Conservation (phyloP, 148 eudicot genomes). For the Vaccinium darrowii region DNA sequence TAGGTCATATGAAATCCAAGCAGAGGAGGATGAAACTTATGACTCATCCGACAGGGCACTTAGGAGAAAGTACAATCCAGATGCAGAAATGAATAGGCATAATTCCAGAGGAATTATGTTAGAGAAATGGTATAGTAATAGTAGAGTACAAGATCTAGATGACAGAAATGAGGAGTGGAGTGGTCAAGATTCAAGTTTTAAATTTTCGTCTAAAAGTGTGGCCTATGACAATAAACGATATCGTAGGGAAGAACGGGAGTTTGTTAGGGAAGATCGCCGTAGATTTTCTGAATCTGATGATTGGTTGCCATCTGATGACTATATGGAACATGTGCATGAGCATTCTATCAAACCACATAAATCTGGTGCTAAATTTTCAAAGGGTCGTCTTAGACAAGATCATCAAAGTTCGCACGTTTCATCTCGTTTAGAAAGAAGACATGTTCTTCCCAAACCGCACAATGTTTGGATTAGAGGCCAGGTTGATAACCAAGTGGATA, state of each 20-base stretch:
- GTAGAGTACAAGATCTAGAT: constrained; percentile 14
- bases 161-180: constrained; percentile 29
- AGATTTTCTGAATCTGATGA: constrained; percentile 20
- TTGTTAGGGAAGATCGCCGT: constrained; percentile 23
- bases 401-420: constrained; percentile 20
- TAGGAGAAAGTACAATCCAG: constrained; percentile 9
- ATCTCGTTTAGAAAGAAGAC: constrained; percentile 17
- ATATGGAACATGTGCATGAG: constrained; percentile 23
- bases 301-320: constrained; percentile 23
- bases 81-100: constrained; percentile 9
- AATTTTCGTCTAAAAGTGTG: constrained; percentile 20
- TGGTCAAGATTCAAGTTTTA: constrained; percentile 23
- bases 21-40: constrained; percentile 15
- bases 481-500: constrained; percentile 27
- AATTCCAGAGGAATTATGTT: background rate
- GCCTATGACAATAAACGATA: constrained; percentile 24
- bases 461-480: constrained; percentile 11
- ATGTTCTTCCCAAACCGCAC: constrained; percentile 17
- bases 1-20: constrained; percentile 16
- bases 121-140: background rate
- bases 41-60: constrained; percentile 22
- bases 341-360: constrained; percentile 16
- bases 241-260: constrained; percentile 22
- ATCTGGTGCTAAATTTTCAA: constrained; percentile 34
- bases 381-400: constrained; percentile 39